Evolutionary conservation across 371 early-diverging fungal species (phyloP).

Genomic region (Syncephalastrum racemosum): DNA sequence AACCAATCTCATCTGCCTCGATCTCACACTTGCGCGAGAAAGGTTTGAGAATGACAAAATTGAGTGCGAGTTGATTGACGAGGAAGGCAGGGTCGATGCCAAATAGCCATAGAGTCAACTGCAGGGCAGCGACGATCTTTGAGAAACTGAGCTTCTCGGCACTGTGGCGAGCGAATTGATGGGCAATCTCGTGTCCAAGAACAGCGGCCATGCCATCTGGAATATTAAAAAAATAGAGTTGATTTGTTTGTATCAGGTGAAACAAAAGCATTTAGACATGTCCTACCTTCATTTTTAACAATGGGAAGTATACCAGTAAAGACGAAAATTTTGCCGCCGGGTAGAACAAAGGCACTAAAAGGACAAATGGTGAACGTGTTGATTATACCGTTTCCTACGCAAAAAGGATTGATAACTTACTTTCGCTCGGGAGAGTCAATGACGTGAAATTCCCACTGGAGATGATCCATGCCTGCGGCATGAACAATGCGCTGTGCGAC

Average conservation of each 20-base stretch:
- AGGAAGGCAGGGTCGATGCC: constrained; percentile 53
- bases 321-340: constrained; percentile 92
- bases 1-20: constrained; percentile 91
- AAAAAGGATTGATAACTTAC: constrained; percentile 20
- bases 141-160: constrained; percentile 79
- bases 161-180: constrained; percentile 82
- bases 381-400: neutral
- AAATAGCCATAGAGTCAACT: constrained; percentile 39
- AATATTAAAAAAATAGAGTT: no score
- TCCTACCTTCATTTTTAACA: constrained; percentile 64
- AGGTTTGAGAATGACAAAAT: constrained; percentile 72
- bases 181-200: constrained; percentile 87
- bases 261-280: neutral
- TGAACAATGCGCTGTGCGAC: constrained; percentile 70
- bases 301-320: constrained; percentile 86
- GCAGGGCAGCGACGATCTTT: constrained; percentile 59
- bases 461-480: constrained; percentile 64
- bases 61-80: constrained; percentile 50
- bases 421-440: constrained; percentile 79
- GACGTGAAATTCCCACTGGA: constrained; percentile 82
- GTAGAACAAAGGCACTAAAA: constrained; percentile 85
- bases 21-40: constrained; percentile 88
- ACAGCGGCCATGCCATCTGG: constrained; percentile 90
- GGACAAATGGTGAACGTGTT: neutral
- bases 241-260: no score